phyloP scores from a whole-genome alignment of 352 stramenopile genomes.

The Pythium rhizo-oryzae region DNA sequence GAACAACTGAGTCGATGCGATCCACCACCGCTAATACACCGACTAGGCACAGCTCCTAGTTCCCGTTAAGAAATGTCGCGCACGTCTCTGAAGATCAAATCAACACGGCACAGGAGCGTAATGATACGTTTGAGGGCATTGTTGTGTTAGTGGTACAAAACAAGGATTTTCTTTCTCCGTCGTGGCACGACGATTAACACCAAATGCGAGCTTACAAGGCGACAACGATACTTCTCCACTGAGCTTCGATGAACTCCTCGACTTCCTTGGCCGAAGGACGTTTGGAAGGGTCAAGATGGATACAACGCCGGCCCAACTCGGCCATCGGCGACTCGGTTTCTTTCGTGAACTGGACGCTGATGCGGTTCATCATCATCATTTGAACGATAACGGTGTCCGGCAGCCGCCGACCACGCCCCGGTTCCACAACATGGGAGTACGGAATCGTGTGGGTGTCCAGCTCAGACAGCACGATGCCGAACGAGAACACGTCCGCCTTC shows the following conservation, averaged over 20 bases:
- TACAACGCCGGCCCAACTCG: neutral
- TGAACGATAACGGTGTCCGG: constrained; percentile 1
- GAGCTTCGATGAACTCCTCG: neutral
- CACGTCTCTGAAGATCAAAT: too few relatives aligned
- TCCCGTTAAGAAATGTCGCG: too few relatives aligned
- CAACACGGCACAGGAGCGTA: too few relatives aligned
- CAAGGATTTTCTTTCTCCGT: too few relatives aligned
- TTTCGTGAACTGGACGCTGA: constrained; percentile 16
- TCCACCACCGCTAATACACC: too few relatives aligned
- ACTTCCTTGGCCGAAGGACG: constrained; percentile 12
- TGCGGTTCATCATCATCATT: constrained; percentile 2
- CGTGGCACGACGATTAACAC: neutral
- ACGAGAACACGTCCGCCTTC: constrained; percentile 27
- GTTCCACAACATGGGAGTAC: neutral
- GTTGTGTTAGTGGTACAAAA: too few relatives aligned
- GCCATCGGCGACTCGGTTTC: neutral
- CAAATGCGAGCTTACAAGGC: neutral
- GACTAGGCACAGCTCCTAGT: too few relatives aligned
- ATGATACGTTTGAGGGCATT: too few relatives aligned
- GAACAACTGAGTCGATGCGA: too few relatives aligned
- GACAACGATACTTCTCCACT: neutral
- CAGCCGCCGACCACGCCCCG: neutral
- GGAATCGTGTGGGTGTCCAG: constrained; percentile 13
- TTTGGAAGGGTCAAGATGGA: neutral
- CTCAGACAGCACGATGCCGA: constrained; percentile 33